A percentile compares a stretch with the other conserved stretches of the same genome.
These are phyloP conservation scores for Parasitella parasitica DNA, from an alignment of 371 early-diverging fungal genomes.

Conservation along the genomic window DNA sequence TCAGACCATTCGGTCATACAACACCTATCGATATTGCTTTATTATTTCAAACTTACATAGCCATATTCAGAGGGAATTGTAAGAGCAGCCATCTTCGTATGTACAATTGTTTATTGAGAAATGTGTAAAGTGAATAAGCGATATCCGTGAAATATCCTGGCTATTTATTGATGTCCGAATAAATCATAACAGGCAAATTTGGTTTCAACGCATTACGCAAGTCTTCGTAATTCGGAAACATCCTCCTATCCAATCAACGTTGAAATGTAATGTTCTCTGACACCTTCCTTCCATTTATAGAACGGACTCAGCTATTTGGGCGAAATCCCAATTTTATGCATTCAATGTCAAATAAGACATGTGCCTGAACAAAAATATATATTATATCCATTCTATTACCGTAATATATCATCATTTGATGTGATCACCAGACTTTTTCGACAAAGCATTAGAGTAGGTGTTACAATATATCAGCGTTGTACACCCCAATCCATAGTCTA, in stretches of 20 bases:
- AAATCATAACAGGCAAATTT: conserved; percentile 3
- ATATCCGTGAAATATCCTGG: neutral
- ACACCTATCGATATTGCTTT: neutral
- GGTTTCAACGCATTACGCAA: conserved; percentile 13
- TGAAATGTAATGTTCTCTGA: neutral
- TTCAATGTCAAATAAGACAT: neutral
- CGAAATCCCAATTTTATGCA: neutral
- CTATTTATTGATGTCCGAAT: too few relatives aligned
- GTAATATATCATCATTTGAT: neutral
- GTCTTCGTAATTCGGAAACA: conserved; percentile 12
- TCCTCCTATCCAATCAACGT: conserved; percentile 1
- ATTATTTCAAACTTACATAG: conserved; percentile 43
- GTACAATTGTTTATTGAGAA: neutral
- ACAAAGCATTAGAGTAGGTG: neutral
- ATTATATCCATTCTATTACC: neutral
- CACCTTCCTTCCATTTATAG: neutral
- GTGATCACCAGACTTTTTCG: neutral
- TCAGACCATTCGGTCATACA: neutral
- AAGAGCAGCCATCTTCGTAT: conserved; percentile 39
- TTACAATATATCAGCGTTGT: neutral
- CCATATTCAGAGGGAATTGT: conserved; percentile 59
- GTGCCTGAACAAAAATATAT: neutral
- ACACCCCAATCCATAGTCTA: too few relatives aligned
- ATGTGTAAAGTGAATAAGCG: neutral
- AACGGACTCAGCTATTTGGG: neutral